Evolutionary conservation across 2,329 filamentous ascomycete species (phyloP).

Genomic region (Purpureocillium lavendulum): DNA sequence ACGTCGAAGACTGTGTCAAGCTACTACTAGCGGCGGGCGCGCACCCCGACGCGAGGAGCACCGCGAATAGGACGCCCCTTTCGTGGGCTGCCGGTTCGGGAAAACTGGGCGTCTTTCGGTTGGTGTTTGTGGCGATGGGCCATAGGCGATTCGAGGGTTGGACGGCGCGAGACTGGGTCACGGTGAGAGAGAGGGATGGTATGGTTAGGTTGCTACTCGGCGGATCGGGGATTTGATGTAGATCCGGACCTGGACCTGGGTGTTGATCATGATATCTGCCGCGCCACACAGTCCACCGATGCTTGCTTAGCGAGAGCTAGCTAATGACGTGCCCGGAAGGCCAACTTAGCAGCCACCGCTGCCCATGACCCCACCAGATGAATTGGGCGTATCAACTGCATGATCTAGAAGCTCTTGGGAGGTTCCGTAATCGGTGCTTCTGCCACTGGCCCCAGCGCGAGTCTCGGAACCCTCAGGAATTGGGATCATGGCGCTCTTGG

Average conservation of each 20-base stretch:
- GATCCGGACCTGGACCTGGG: too few relatives aligned
- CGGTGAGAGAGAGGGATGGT: background rate
- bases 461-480: constrained; percentile 57
- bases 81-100: background rate
- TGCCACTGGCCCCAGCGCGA: constrained; percentile 44
- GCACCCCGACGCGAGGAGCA: background rate
- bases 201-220: background rate
- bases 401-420: constrained; percentile 40
- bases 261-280: too few relatives aligned
- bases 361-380: constrained; percentile 18
- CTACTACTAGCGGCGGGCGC: background rate
- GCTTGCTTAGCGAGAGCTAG: too few relatives aligned
- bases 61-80: background rate
- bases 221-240: background rate
- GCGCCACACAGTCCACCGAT: too few relatives aligned
- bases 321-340: too few relatives aligned
- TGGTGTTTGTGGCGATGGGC: background rate
- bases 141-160: background rate
- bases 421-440: constrained; percentile 33
- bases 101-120: background rate
- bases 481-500: constrained; percentile 57
- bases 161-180: background rate
- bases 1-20: background rate
- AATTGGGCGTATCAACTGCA: constrained; percentile 18
- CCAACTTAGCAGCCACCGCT: constrained; percentile 19